phyloP scores from a whole-genome alignment of 2,329 filamentous ascomycete genomes.

The Aschersonia sp. region DNA sequence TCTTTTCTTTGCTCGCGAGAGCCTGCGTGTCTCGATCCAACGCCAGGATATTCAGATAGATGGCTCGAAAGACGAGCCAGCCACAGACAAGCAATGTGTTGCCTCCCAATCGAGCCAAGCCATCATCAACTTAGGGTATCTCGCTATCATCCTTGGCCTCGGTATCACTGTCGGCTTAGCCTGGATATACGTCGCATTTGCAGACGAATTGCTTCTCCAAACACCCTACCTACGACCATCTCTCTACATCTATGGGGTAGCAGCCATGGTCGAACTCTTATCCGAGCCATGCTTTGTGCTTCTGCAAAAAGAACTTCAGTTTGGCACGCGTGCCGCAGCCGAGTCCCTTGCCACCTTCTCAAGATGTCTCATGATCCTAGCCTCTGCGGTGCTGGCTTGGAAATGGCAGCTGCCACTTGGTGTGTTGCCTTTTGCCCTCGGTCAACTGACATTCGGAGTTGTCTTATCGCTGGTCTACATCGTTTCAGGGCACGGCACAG shows the following conservation, averaged over 20 bases:
- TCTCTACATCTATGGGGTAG: constrained; percentile 38
- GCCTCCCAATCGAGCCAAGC: constrained; percentile 43
- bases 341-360: constrained; percentile 71
- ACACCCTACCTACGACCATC: constrained; percentile 49
- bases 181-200: constrained; percentile 47
- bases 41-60: constrained; percentile 35
- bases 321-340: constrained; percentile 65
- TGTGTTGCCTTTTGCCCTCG: constrained; percentile 76
- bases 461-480: constrained; percentile 58
- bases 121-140: constrained; percentile 76
- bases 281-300: constrained; percentile 84
- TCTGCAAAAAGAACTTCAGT: constrained; percentile 67
- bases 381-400: constrained; percentile 49
- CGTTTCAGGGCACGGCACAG: constrained; percentile 41
- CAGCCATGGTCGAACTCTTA: constrained; percentile 57
- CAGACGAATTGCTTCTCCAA: constrained; percentile 28
- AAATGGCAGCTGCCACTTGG: constrained; percentile 39
- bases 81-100: constrained; percentile 3
- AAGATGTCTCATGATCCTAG: constrained; percentile 64
- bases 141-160: constrained; percentile 57
- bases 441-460: constrained; percentile 64
- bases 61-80: background rate
- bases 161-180: constrained; percentile 50
- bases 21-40: constrained; percentile 80
- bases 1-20: constrained; percentile 90